Base-by-base conservation (phyloP, 2,329 filamentous ascomycete species). In the Microsporum ferrugineum region DNA sequence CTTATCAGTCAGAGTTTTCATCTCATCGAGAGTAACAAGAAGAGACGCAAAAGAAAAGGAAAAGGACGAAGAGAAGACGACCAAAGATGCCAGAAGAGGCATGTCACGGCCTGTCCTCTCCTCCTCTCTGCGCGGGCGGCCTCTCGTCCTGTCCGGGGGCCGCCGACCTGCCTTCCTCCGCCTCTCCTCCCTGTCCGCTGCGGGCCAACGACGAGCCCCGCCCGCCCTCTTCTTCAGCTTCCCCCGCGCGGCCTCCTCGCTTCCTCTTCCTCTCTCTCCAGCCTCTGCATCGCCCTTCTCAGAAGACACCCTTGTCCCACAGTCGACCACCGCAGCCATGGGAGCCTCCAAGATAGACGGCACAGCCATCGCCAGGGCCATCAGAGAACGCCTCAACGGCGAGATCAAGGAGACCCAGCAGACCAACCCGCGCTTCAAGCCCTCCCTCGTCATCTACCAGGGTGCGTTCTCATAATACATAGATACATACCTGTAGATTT, bases 391-490 rank as follows among this genome's bases (percentile, higher is more conserved):
- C 64, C 82, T 99, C 69, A 87, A 87, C 69, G 79, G 78, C 55
- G 87, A 96, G 76, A 95, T 99, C 75, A 82, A 84, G 67, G 80
- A 88, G 73, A 88, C 85, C 73, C 92, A 96, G 76, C 82, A 84
- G 76, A 76, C 80, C 63, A 96, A 96, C 73, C 88, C 92, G 45
- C 83, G 91, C 68, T 99, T 91, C 80, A 86, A 87, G 77, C 94
- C 94, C 59, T 88, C 84, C 66, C 81, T 99, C 73, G 94, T 91
- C 74, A 99, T 99, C 74, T 87, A 99, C 67, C 94, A 99, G 84
- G 88, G 89, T 91, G 75, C 69, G 82, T 72, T 57, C 45, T 53
- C 29, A 33, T 57, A 59, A 58, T n/a, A 39, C 17, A 23, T 23
- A 23, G 17, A 23, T 23, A 23, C 17, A 23, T 23, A 23, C 17